Evolutionary conservation across 164 flowering plant genomes (phyloP).

Genomic region (Taxillus chinensis): DNA sequence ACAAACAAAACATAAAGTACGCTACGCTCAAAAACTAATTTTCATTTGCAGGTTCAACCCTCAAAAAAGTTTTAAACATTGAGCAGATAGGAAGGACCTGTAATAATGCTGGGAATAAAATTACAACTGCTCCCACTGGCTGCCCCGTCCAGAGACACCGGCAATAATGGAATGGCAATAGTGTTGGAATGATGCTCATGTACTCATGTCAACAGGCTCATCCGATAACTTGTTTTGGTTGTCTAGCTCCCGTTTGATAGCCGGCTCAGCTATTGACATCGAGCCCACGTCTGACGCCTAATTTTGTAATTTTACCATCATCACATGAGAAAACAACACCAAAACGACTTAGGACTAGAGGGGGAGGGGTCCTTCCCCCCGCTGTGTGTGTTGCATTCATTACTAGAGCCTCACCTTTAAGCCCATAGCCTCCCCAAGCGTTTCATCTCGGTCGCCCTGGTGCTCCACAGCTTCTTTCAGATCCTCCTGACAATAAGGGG

Average conservation of each 20-base stretch:
- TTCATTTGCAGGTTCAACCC: too few relatives aligned
- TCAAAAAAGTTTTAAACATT: too few relatives aligned
- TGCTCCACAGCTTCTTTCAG: constrained; percentile 28
- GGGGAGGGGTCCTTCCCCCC: background rate
- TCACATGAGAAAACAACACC: background rate
- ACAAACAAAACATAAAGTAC: too few relatives aligned
- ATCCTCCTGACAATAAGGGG: constrained; percentile 22
- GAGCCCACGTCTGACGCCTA: constrained; percentile 28
- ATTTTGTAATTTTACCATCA: background rate
- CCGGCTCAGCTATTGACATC: constrained; percentile 23
- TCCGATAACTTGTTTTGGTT: constrained; percentile 23
- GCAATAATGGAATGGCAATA: too few relatives aligned
- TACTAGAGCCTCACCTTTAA: constrained; percentile 25
- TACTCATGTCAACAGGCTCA: constrained; percentile 18
- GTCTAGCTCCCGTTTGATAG: constrained; percentile 33
- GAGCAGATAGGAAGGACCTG: too few relatives aligned
- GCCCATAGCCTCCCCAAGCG: constrained; percentile 19
- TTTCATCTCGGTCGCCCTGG: constrained; percentile 16
- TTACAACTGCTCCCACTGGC: background rate
- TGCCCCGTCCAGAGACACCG: background rate
- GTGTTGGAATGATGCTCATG: background rate
- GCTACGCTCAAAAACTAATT: too few relatives aligned
- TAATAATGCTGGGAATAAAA: background rate
- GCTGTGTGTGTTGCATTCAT: background rate
- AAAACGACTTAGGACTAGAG: background rate